Conservation (phyloP, 805 yeast species). For the Saccharomyces mikatae region DNA sequence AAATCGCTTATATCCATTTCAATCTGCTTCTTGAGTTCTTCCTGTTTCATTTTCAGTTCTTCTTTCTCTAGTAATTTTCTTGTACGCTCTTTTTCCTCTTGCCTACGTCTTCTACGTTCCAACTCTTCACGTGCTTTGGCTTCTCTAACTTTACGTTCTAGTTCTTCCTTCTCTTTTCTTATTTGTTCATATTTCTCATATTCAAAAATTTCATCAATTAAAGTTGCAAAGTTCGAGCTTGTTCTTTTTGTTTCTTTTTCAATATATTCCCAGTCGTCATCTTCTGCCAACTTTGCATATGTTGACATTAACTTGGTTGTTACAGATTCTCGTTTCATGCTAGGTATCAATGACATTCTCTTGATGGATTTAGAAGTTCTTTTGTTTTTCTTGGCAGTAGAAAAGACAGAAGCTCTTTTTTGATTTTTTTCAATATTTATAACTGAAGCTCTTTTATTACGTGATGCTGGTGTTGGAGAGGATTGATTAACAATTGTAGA, state of each 20-base stretch:
- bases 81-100: slow-evolving; percentile 16
- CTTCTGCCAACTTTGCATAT: slow-evolving; percentile 62
- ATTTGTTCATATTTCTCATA: slow-evolving; percentile 58
- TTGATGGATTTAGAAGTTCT: slow-evolving; percentile 24
- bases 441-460: slow-evolving; percentile 21
- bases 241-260: slow-evolving; percentile 70
- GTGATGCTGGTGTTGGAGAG: slow-evolving; percentile 29
- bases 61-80: slow-evolving; percentile 18
- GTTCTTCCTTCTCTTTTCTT: slow-evolving; percentile 42
- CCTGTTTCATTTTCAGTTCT: slow-evolving; percentile 15
- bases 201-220: slow-evolving; percentile 69
- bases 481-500: slow-evolving; percentile 14
- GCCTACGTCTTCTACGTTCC: slow-evolving; percentile 25
- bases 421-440: slow-evolving; percentile 15
- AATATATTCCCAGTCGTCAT: slow-evolving; percentile 58
- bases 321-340: slow-evolving; percentile 56
- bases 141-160: slow-evolving; percentile 38
- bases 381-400: slow-evolving; percentile 6
- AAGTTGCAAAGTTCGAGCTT: slow-evolving; percentile 66
- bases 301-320: slow-evolving; percentile 64
- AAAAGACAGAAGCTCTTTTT: neutral
- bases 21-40: slow-evolving; percentile 25
- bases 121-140: slow-evolving; percentile 40
- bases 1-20: slow-evolving; percentile 17
- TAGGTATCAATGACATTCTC: slow-evolving; percentile 34